Base-by-base conservation (phyloP, 495 filamentous ascomycete species). In the Penicillium paxilli region DNA sequence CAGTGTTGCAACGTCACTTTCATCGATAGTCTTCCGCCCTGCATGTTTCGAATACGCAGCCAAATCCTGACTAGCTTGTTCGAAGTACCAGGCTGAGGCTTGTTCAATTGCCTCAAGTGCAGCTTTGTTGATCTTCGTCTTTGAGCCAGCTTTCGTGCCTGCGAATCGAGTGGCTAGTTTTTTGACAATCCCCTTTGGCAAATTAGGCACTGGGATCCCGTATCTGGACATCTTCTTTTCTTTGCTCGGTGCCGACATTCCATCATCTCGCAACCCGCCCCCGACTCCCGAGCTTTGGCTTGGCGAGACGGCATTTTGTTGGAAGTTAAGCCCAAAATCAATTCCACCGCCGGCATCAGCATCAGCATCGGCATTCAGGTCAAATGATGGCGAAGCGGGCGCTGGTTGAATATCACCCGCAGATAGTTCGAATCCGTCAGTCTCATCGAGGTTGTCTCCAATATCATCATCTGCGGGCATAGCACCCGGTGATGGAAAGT, bases 1-100 rank as follows among this genome's bases (percentile, higher is more conserved):
- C 50, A 96, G 67, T 48, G 88, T 84, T 53, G 90, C 73, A 62
- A 93, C 83, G 69, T 96, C 92, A 49, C 76, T 85, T 63, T 95
- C 91, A 49, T 94, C 87, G 63, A 96, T 92, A 4, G 84, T 91
- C 68, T 87, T 92, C 35, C 92, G 81, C 24, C 86, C 84, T 4
- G 89, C 91, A 68, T 96, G 92, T 44, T 85, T 77, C 8, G 92
- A 87, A 70, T 92, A 96, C 2, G 80, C 84, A 3, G 81, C 82
- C 53, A 96, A 74, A 62, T 95, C 90, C 21, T 89, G 88, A 51
- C 88, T 81, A 12, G 86, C 75, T 67, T 96, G 92, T 61, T 93
- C 87, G 63, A 96, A 95, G 69, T 90, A 96, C 85, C 88, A 91
- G 28, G 92, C 88, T 16, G 87, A 87, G 14, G 90, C 89, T 61